Evolutionary conservation across 192 early-diverging fungal species (phyloP).

Genomic region (Entomortierella beljakovae): DNA sequence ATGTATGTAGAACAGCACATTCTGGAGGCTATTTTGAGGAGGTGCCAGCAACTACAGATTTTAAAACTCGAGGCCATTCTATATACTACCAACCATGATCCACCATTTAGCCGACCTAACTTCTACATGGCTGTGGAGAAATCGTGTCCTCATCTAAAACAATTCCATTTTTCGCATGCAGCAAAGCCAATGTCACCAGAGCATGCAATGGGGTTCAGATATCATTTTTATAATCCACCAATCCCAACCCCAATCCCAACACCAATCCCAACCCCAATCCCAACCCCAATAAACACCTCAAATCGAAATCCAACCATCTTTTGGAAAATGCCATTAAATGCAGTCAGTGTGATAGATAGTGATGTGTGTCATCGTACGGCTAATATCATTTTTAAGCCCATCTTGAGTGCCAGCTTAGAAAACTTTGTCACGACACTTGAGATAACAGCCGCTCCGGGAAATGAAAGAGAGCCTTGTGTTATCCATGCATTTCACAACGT

Average conservation of each 20-base stretch:
- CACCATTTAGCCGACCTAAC: neutral
- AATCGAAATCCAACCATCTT: no score
- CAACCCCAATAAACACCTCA: no score
- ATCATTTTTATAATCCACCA: no score
- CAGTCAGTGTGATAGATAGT: no score
- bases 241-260: no score
- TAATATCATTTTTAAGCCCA: neutral
- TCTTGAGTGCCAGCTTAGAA: neutral
- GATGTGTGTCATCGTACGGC: no score
- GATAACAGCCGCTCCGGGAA: neutral
- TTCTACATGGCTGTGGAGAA: neutral
- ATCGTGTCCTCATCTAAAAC: no score
- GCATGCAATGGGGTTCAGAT: no score
- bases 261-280: no score
- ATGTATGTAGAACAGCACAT: neutral
- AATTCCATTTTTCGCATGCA: no score
- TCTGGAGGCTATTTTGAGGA: neutral
- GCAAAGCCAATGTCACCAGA: no score
- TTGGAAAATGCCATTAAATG: no score
- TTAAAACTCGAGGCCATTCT: neutral
- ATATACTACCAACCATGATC: neutral
- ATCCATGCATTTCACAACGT: neutral
- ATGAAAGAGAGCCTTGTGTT: neutral
- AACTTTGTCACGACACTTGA: neutral
- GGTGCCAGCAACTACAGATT: neutral